These are phyloP conservation scores for Lentinula sp. DNA, from an alignment of 768 basidiomycete species.

Conservation along the genomic window DNA sequence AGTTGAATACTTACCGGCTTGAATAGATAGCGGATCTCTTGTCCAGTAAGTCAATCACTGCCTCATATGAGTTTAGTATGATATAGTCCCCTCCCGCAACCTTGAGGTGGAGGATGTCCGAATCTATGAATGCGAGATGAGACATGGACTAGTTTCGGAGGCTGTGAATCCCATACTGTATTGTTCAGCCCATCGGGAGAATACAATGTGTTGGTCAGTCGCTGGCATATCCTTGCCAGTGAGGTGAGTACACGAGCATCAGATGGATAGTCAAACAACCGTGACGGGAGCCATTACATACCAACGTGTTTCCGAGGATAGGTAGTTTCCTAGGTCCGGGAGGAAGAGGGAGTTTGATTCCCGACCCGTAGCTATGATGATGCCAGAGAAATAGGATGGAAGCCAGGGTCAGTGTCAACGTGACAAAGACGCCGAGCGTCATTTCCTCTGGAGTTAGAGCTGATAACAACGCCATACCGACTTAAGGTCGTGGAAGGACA, in stretches of 20 bases:
- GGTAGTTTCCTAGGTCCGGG: not conserved
- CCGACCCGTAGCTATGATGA: not conserved
- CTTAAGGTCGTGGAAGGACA: not conserved
- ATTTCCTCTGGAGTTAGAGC: not conserved
- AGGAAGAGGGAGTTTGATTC: not conserved
- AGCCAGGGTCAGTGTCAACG: not conserved
- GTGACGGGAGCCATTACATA: not conserved
- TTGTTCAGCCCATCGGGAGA: constrained; percentile 31
- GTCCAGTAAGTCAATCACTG: constrained; percentile 35
- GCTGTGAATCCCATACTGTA: constrained; percentile 19
- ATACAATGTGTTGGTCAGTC: constrained; percentile 28
- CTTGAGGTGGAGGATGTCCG: constrained; percentile 22
- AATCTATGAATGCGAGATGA: constrained; percentile 10
- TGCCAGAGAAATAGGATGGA: not conserved
- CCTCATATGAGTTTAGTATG: constrained; percentile 31
- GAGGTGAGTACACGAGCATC: not conserved
- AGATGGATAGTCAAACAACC: not conserved
- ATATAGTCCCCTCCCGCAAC: constrained; percentile 19
- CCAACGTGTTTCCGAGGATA: not conserved
- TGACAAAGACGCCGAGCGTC: not conserved
- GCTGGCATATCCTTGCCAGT: constrained; percentile 24
- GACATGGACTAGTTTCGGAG: not conserved
- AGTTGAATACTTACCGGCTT: constrained; percentile 10
- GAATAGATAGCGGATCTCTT: constrained; percentile 36
- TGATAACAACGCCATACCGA: not conserved